phyloP scores from a whole-genome alignment of 1,284 basidiomycete species.

The Mycosarcoma maydis region DNA sequence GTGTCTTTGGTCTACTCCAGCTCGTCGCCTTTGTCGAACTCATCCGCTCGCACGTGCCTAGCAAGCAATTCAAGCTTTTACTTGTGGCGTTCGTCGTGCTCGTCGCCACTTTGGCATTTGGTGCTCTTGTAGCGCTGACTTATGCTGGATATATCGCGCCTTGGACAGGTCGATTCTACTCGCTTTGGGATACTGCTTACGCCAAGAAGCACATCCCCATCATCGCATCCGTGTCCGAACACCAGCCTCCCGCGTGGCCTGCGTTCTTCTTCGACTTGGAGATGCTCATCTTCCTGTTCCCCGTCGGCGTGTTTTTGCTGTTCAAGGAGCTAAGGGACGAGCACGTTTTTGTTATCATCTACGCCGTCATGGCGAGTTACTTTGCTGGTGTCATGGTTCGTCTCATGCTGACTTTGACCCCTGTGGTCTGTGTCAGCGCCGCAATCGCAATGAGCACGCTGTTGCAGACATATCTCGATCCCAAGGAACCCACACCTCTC shows the following conservation, averaged over 20 bases:
- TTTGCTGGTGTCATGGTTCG: constrained; percentile 99
- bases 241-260: constrained; percentile 99
- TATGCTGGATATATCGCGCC: constrained; percentile 96
- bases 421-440: constrained; percentile 87
- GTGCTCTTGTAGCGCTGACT: constrained; percentile 74
- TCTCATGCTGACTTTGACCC: constrained; percentile 89
- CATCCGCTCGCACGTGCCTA: constrained; percentile 86
- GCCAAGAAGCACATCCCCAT: constrained; percentile 97
- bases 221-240: constrained; percentile 99
- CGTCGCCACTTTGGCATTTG: constrained; percentile 75
- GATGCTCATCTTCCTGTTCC: constrained; percentile 97
- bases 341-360: constrained; percentile 98
- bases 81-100: constrained; percentile 72
- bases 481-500: constrained; percentile 70
- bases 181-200: constrained; percentile 98
- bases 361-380: constrained; percentile 93
- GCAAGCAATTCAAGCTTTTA: constrained; percentile 89
- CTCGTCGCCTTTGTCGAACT: constrained; percentile 93
- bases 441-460: constrained; percentile 90
- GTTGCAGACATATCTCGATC: constrained; percentile 87
- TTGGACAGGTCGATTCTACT: constrained; percentile 99
- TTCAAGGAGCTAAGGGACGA: constrained; percentile 95
- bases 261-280: constrained; percentile 99
- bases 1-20: constrained; percentile 95
- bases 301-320: constrained; percentile 91